Conservation (phyloP, 2,329 filamentous ascomycete genomes). For the Botryotinia narcissicola region DNA sequence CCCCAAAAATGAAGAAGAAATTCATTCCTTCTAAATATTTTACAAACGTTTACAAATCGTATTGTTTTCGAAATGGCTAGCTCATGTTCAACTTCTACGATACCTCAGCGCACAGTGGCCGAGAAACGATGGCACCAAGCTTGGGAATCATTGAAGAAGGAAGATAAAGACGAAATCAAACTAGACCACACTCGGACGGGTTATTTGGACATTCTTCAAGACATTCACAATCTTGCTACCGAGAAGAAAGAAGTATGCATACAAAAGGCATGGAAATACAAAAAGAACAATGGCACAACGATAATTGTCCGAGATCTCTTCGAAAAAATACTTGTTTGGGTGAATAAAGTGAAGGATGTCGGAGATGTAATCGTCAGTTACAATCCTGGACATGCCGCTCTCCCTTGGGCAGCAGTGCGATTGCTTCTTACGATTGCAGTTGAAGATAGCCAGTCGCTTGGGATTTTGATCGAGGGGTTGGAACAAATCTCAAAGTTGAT, state of each 20-base stretch:
- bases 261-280: background rate
- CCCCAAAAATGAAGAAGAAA: background rate
- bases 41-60: background rate
- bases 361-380: background rate
- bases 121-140: background rate
- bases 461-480: background rate
- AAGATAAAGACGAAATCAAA: background rate
- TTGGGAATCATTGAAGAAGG: background rate
- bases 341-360: background rate
- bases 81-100: background rate
- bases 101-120: background rate
- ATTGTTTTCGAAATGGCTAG: background rate
- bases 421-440: background rate
- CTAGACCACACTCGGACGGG: background rate
- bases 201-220: background rate
- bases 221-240: background rate
- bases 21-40: background rate
- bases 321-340: background rate
- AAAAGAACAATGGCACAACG: background rate
- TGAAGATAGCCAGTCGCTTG: background rate
- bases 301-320: background rate
- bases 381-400: background rate
- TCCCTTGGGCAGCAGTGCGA: background rate
- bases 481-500: background rate
- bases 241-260: background rate